Conservation (phyloP, 2,329 filamentous ascomycete genomes). For the Ascochyta viciae-villosae region DNA sequence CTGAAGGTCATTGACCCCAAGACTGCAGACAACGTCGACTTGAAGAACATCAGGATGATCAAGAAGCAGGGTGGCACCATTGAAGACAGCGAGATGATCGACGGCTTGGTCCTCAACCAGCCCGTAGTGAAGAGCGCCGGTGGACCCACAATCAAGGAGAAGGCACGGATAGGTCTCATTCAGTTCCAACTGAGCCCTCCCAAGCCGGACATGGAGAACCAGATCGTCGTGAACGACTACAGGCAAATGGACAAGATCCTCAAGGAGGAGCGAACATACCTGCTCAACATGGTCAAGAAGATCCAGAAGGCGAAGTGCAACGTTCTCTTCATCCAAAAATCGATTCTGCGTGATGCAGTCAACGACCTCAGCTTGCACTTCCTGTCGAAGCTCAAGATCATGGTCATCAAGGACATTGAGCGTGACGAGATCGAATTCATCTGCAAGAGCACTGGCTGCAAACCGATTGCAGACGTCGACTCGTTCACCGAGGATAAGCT, state of each 20-base stretch:
- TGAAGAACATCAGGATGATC: conserved; percentile 94
- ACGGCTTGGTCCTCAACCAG: conserved; percentile 91
- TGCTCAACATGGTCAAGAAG: conserved; percentile 99
- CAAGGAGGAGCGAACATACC: conserved; percentile 97
- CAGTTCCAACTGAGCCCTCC: conserved; percentile 98
- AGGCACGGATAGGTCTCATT: conserved; percentile 94
- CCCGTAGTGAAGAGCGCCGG: conserved; percentile 91
- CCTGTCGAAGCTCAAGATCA: conserved; percentile 93
- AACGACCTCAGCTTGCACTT: conserved; percentile 98
- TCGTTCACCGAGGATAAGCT: conserved; percentile 99
- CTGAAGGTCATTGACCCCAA: conserved; percentile 95
- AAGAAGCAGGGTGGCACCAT: conserved; percentile 99
- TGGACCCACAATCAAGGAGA: conserved; percentile 92
- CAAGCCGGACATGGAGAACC: conserved; percentile 99
- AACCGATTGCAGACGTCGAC: conserved; percentile 97
- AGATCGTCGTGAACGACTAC: conserved; percentile 99
- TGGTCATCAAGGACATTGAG: conserved; percentile 97
- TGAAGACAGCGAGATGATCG: conserved; percentile 96
- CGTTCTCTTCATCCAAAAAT: conserved; percentile 97
- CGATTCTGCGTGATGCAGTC: conserved; percentile 94
- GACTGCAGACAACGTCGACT: conserved; percentile 93
- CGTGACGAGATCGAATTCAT: conserved; percentile 99
- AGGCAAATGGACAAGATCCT: conserved; percentile 99
- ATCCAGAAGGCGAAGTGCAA: conserved; percentile 99
- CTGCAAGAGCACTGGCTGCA: conserved; percentile 98